A percentile compares a stretch with the other conserved stretches of the same genome.
Conservation (phyloP, 371 early-diverging fungal genomes). For the Lichtheimia ramosa region DNA sequence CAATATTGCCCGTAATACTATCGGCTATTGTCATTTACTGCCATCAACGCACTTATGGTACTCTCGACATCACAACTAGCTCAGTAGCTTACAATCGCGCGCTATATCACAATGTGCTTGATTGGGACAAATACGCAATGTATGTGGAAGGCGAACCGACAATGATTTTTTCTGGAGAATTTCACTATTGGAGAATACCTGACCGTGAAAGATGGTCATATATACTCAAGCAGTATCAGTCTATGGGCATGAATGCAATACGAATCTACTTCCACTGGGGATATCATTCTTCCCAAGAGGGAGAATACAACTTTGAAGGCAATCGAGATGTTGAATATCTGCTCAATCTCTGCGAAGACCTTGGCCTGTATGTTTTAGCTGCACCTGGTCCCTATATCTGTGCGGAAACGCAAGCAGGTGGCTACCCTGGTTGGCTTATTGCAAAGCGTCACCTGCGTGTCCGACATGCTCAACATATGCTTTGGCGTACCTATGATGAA, state of each 20-base stretch:
- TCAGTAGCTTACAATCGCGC: slow-evolving; percentile 61
- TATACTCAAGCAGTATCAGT: slow-evolving; percentile 68
- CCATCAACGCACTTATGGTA: slow-evolving; percentile 50
- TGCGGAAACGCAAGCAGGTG: slow-evolving; percentile 87
- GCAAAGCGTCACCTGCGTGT: slow-evolving; percentile 75
- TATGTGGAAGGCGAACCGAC: slow-evolving; percentile 62
- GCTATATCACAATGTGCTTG: slow-evolving; percentile 50
- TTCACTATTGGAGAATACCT: slow-evolving; percentile 81
- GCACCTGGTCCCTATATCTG: slow-evolving; percentile 91
- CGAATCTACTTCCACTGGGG: slow-evolving; percentile 94
- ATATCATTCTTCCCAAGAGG: slow-evolving; percentile 77
- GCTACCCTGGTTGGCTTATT: slow-evolving; percentile 82
- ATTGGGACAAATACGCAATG: slow-evolving; percentile 67
- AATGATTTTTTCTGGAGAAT: slow-evolving; percentile 70
- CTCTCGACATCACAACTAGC: slow-evolving; percentile 49
- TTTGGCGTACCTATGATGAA: slow-evolving; percentile 71
- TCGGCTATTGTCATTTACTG: slow-evolving; percentile 37
- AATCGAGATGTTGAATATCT: slow-evolving; percentile 77
- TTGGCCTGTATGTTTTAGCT: slow-evolving; percentile 78
- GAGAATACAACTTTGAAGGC: slow-evolving; percentile 78
- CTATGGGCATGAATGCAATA: slow-evolving; percentile 76
- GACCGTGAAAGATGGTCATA: slow-evolving; percentile 59
- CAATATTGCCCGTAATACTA: slow-evolving; percentile 35
- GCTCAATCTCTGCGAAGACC: slow-evolving; percentile 70
- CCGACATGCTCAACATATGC: slow-evolving; percentile 69